Conservation (phyloP, 2,329 filamentous ascomycete species). For the Moelleriella libera region DNA sequence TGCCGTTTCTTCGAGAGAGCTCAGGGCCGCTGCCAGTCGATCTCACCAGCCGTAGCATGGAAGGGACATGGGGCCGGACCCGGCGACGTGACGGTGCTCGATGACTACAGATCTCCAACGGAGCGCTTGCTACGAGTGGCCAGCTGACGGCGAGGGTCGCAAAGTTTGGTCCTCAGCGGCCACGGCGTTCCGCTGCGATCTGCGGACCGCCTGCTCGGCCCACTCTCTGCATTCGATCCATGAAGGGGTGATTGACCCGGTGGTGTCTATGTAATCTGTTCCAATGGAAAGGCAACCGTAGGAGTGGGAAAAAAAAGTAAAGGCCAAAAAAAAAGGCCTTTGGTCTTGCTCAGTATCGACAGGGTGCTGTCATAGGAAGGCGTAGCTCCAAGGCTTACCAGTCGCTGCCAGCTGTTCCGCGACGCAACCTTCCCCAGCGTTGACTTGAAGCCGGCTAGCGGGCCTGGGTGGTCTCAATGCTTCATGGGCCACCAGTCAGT, state of each 20-base stretch:
- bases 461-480: neutral
- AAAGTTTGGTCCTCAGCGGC: neutral
- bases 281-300: too few species aligned
- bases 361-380: neutral
- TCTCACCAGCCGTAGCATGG: neutral
- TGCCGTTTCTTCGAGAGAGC: neutral
- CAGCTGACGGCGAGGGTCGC: neutral
- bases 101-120: neutral
- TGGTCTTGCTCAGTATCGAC: neutral
- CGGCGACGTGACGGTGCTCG: neutral
- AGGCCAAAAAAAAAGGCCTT: too few species aligned
- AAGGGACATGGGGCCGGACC: too few species aligned
- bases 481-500: neutral
- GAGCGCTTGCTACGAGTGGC: neutral
- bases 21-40: neutral
- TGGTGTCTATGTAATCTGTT: too few species aligned
- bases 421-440: neutral
- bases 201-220: slow-evolving; percentile 3
- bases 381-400: neutral
- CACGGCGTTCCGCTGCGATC: neutral
- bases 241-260: too few species aligned
- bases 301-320: too few species aligned
- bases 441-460: neutral
- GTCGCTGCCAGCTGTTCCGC: neutral
- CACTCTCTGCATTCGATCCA: neutral